Conservation (phyloP, 805 yeast species). For the Kuraishia piskuri region DNA sequence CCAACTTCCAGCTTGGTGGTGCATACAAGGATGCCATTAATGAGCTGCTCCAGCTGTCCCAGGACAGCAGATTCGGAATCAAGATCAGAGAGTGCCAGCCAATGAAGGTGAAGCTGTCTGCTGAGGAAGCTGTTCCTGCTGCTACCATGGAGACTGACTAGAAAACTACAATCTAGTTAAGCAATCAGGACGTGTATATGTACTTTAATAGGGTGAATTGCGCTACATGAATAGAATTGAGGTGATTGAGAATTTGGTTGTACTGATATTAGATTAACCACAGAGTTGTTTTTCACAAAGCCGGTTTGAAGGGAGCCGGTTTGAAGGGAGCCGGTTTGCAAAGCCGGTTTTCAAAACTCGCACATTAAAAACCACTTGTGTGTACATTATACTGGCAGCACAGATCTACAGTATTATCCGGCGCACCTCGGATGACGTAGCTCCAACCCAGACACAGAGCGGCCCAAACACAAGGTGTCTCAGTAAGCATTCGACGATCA, state of each 20-base stretch:
- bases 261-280: too few species aligned
- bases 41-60: slow-evolving; percentile 48
- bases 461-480: too few species aligned
- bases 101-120: slow-evolving; percentile 22
- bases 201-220: not conserved
- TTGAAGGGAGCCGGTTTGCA: too few species aligned
- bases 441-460: not conserved
- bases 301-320: too few species aligned
- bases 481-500: too few species aligned
- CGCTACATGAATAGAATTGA: too few species aligned
- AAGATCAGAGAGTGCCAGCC: slow-evolving; percentile 57
- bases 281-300: too few species aligned
- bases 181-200: not conserved
- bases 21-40: slow-evolving; percentile 34
- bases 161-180: not conserved
- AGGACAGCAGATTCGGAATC: slow-evolving; percentile 66
- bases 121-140: not conserved
- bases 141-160: not conserved
- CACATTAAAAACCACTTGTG: too few species aligned
- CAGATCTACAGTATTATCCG: too few species aligned
- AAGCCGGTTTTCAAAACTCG: too few species aligned
- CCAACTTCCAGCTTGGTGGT: slow-evolving; percentile 54
- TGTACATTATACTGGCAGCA: too few species aligned
- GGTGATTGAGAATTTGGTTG: too few species aligned
- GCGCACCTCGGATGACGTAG: not conserved